Evolutionary conservation across 495 filamentous ascomycete species (phyloP).

Genomic region (Penicillium steckii): DNA sequence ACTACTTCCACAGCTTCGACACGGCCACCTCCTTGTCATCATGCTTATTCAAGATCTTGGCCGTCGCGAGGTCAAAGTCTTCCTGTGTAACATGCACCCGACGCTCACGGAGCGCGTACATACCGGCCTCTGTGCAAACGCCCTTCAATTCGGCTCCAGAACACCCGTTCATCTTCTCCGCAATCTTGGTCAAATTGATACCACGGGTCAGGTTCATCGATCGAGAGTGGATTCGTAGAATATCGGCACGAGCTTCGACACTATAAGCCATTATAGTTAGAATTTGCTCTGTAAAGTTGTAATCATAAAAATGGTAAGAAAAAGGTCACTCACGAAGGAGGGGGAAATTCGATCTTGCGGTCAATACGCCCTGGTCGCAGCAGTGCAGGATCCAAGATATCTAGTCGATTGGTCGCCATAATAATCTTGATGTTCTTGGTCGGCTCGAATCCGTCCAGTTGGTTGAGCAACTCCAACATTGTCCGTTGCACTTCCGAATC

Average conservation of each 20-base stretch:
- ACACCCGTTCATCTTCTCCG: slow-evolving; percentile 99
- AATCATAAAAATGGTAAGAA: background rate
- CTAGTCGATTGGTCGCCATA: slow-evolving; percentile 97
- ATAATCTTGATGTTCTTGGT: slow-evolving; percentile 99
- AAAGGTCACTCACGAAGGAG: slow-evolving; percentile 64
- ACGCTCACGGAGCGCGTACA: slow-evolving; percentile 94
- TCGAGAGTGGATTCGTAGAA: slow-evolving; percentile 92
- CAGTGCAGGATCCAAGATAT: slow-evolving; percentile 94
- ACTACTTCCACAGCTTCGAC: slow-evolving; percentile 90
- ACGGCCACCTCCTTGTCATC: slow-evolving; percentile 95
- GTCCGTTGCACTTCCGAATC: slow-evolving; percentile 99
- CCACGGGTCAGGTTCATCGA: slow-evolving; percentile 98
- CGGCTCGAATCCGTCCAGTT: slow-evolving; percentile 97
- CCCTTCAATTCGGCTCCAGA: slow-evolving; percentile 96
- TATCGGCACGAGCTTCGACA: slow-evolving; percentile 95
- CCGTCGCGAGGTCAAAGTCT: slow-evolving; percentile 97
- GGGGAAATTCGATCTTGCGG: slow-evolving; percentile 98
- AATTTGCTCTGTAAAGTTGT: background rate
- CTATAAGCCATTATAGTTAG: slow-evolving; percentile 30
- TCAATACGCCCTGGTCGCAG: slow-evolving; percentile 95
- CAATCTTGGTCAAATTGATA: slow-evolving; percentile 97
- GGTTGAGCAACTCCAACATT: slow-evolving; percentile 98
- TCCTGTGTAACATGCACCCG: slow-evolving; percentile 98
- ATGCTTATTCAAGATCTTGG: slow-evolving; percentile 99
- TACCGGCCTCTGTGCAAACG: slow-evolving; percentile 94